Conservation (phyloP, 179 eudicot genomes). For the Nepenthes alata region DNA sequence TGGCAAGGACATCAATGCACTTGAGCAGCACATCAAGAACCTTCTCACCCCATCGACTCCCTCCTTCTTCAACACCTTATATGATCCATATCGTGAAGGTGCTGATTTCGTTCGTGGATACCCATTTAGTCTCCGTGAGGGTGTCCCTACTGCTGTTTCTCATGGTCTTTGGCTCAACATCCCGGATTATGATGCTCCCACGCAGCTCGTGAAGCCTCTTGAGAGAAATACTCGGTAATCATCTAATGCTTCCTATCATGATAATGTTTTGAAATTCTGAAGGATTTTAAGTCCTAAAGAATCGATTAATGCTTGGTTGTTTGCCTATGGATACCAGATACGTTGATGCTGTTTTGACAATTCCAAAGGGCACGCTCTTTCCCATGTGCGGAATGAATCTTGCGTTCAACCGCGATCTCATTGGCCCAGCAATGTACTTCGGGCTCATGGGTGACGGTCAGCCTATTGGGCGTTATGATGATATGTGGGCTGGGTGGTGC, state of each 20-base stretch:
- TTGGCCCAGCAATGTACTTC: constrained; percentile 97
- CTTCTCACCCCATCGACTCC: constrained; percentile 76
- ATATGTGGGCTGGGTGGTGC: constrained; percentile 99
- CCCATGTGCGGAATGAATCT: constrained; percentile 99
- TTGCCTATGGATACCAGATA: constrained; percentile 25
- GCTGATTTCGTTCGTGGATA: constrained; percentile 83
- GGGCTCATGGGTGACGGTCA: constrained; percentile 99
- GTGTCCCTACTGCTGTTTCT: constrained; percentile 83
- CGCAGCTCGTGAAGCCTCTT: constrained; percentile 92
- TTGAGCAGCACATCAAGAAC: constrained; percentile 78
- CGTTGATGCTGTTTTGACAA: constrained; percentile 84
- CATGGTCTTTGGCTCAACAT: constrained; percentile 97
- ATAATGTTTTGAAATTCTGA: background rate
- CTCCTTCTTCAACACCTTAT: constrained; percentile 76
- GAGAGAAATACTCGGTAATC: constrained; percentile 72
- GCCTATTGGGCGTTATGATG: constrained; percentile 99
- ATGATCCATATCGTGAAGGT: constrained; percentile 76
- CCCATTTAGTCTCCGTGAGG: constrained; percentile 83
- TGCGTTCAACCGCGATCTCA: constrained; percentile 78
- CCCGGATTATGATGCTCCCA: constrained; percentile 95
- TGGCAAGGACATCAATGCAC: constrained; percentile 74
- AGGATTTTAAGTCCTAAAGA: background rate
- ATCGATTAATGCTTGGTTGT: background rate
- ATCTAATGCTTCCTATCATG: background rate
- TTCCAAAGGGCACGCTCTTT: constrained; percentile 79